phyloP scores from a whole-genome alignment of 2,329 filamentous ascomycete species.

The Cladophialophora yegresii region DNA sequence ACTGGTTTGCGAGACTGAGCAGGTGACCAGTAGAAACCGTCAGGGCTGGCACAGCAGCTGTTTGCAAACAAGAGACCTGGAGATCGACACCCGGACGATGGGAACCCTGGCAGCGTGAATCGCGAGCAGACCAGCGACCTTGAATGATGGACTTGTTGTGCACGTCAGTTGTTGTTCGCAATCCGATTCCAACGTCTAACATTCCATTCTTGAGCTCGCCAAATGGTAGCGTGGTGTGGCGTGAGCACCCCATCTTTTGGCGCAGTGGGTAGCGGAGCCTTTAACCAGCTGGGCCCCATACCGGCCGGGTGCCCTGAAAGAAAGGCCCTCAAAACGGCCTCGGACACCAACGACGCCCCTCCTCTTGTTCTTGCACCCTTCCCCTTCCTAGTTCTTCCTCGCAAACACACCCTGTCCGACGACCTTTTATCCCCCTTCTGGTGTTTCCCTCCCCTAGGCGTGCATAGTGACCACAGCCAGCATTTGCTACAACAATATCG shows the following conservation, averaged over 20 bases:
- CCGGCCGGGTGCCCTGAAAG: neutral
- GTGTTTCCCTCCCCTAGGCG: neutral
- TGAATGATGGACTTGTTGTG: neutral
- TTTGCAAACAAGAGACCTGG: neutral
- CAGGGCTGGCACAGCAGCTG: neutral
- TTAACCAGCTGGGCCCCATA: neutral
- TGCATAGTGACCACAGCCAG: conserved; percentile 6
- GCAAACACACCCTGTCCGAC: conserved; percentile 12
- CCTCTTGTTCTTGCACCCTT: neutral
- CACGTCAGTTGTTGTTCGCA: neutral
- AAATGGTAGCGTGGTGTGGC: conserved; percentile 13
- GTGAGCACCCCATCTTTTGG: conserved; percentile 11
- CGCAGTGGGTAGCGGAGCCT: neutral
- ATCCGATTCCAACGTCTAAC: neutral
- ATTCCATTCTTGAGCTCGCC: neutral
- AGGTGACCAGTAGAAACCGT: neutral
- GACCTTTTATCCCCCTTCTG: conserved; percentile 2
- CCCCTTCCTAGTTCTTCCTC: neutral
- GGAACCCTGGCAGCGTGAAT: neutral
- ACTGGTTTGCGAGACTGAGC: neutral
- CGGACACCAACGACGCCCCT: conserved; percentile 3
- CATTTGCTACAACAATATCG: conserved; percentile 21
- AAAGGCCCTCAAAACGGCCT: neutral
- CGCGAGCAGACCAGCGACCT: neutral
- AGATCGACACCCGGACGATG: neutral